These are phyloP conservation scores for Proliferodiscus dingleyae DNA, from an alignment of 2,329 filamentous ascomycete species.

Conservation along the genomic window DNA sequence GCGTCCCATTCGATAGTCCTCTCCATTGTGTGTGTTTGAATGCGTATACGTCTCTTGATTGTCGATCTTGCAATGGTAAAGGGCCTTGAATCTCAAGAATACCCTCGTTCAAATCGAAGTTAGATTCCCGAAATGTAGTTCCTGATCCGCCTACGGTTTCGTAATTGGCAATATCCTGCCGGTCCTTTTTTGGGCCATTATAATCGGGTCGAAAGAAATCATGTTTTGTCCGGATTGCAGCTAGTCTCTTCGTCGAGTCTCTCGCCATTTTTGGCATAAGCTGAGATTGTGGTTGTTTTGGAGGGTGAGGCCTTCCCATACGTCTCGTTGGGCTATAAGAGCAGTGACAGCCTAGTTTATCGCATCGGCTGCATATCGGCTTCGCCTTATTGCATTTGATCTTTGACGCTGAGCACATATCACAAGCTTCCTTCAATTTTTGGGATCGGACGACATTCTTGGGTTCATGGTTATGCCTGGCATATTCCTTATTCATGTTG, in stretches of 20 bases:
- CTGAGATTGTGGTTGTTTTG: conserved; percentile 25
- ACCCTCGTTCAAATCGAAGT: too few relatives aligned
- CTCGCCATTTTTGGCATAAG: conserved; percentile 40
- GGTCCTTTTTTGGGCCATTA: conserved; percentile 29
- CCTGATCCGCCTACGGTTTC: not conserved
- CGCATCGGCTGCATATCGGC: conserved; percentile 5
- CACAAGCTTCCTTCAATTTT: conserved; percentile 21
- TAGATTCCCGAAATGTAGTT: not conserved
- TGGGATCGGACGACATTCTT: not conserved
- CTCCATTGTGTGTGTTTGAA: too few relatives aligned
- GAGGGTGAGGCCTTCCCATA: conserved; percentile 4
- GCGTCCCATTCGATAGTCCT: not conserved
- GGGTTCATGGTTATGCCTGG: not conserved
- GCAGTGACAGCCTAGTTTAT: conserved; percentile 3
- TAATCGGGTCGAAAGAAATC: conserved; percentile 38
- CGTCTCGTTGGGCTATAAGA: conserved; percentile 4
- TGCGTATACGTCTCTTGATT: too few relatives aligned
- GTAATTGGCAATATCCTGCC: not conserved
- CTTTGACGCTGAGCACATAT: conserved; percentile 9
- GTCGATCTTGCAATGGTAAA: too few relatives aligned
- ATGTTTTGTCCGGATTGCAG: conserved; percentile 66
- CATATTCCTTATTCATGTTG: not conserved
- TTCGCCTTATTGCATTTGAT: conserved; percentile 9
- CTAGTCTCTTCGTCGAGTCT: conserved; percentile 84
- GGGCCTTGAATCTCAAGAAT: too few relatives aligned